Percentiles rank a stretch among this genome's conserved stretches.
phyloP scores from a whole-genome alignment of 768 basidiomycete species.

The Rhizopogon vulgaris region DNA sequence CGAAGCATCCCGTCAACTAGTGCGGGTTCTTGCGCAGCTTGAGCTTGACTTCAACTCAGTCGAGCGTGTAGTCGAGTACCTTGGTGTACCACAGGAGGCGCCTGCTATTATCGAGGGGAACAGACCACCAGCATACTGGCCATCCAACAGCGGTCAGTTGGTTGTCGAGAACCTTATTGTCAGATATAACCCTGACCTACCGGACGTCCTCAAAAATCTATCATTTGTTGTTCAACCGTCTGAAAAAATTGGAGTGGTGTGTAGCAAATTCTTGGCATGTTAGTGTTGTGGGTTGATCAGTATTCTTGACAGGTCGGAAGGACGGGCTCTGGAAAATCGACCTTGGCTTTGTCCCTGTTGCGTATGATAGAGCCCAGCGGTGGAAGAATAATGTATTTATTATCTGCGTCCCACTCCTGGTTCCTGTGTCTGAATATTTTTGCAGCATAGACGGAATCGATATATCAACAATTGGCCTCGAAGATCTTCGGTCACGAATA shows the following conservation, averaged over 20 bases:
- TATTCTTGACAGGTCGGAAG: slow-evolving; percentile 45
- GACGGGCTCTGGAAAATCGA: slow-evolving; percentile 56
- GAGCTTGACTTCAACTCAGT: slow-evolving; percentile 74
- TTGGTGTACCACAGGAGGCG: slow-evolving; percentile 63
- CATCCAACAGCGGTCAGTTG: slow-evolving; percentile 51
- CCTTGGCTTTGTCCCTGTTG: slow-evolving; percentile 22
- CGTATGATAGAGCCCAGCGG: slow-evolving; percentile 46
- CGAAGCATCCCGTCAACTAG: slow-evolving; percentile 59
- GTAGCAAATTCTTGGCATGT: slow-evolving; percentile 14
- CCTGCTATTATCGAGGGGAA: slow-evolving; percentile 48
- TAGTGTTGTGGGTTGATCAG: slow-evolving; percentile 1
- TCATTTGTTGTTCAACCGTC: slow-evolving; percentile 53
- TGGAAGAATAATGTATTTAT: slow-evolving; percentile 49
- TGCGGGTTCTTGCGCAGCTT: slow-evolving; percentile 63
- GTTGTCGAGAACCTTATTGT: slow-evolving; percentile 54
- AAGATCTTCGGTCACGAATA: slow-evolving; percentile 59
- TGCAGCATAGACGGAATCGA: slow-evolving; percentile 64
- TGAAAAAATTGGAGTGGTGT: slow-evolving; percentile 65
- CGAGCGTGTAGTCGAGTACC: slow-evolving; percentile 67
- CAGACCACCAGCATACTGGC: slow-evolving; percentile 71
- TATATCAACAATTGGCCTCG: slow-evolving; percentile 58
- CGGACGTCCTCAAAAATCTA: slow-evolving; percentile 49
- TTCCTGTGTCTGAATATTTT: neutral
- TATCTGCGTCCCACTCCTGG: neutral
- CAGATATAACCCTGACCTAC: slow-evolving; percentile 57